Conservation (phyloP, 139 green algal genomes). For the Nannochloris sp. region DNA sequence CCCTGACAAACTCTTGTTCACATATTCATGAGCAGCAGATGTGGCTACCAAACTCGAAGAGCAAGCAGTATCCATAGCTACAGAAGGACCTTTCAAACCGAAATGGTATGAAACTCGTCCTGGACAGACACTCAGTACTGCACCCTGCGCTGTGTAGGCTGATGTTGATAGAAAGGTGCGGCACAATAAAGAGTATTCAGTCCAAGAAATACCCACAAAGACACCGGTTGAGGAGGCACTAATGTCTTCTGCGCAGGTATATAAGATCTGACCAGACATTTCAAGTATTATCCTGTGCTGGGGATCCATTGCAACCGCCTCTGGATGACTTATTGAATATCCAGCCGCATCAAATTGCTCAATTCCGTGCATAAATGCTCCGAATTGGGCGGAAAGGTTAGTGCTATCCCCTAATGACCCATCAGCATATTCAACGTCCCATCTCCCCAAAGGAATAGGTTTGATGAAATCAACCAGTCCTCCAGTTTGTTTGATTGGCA, state of each 20-base stretch:
- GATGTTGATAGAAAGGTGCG: conserved; percentile 30
- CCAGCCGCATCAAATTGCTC: conserved; percentile 46
- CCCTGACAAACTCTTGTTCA: conserved; percentile 13
- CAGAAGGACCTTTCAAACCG: conserved; percentile 56
- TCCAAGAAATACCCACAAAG: conserved; percentile 44
- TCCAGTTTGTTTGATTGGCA: background rate
- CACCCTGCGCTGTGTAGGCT: conserved; percentile 42
- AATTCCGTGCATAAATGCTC: conserved; percentile 33
- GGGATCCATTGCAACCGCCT: conserved; percentile 60
- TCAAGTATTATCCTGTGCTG: conserved; percentile 78
- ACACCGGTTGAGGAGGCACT: conserved; percentile 11
- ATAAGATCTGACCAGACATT: conserved; percentile 19
- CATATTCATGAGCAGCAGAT: conserved; percentile 19
- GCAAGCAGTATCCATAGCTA: conserved; percentile 63
- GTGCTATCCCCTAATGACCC: conserved; percentile 3
- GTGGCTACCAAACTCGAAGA: conserved; percentile 67
- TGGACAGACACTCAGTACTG: conserved; percentile 48
- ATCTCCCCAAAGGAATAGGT: conserved; percentile 35
- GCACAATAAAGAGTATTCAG: conserved; percentile 61
- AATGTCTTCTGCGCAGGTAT: background rate
- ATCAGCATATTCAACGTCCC: conserved; percentile 33
- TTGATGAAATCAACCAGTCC: conserved; percentile 16
- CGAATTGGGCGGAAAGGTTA: conserved; percentile 30
- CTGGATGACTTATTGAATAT: conserved; percentile 41
- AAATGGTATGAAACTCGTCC: conserved; percentile 65